Evolutionary conservation across 768 basidiomycete genomes (phyloP).

Genomic region (Suillus sp.): DNA sequence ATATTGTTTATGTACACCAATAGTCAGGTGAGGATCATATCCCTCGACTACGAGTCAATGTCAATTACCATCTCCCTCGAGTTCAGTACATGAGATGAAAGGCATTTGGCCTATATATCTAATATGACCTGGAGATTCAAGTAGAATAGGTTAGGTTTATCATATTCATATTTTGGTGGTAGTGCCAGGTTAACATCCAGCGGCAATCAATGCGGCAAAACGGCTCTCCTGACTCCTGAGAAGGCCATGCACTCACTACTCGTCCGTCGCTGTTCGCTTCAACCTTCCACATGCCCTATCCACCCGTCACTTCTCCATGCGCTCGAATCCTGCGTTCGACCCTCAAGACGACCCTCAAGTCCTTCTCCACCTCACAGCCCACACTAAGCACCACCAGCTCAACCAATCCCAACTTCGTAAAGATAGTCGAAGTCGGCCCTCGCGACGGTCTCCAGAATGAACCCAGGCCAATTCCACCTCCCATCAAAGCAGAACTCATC

Average conservation of each 20-base stretch:
- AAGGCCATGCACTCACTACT: background rate
- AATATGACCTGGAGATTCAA: background rate
- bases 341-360: background rate
- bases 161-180: background rate
- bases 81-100: background rate
- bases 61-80: background rate
- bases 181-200: background rate
- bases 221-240: background rate
- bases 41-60: background rate
- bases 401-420: slow-evolving; percentile 19
- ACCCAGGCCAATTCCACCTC: slow-evolving; percentile 66
- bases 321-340: background rate
- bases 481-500: slow-evolving; percentile 79
- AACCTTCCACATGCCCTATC: background rate
- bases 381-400: background rate
- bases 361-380: slow-evolving; percentile 6
- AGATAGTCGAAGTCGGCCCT: slow-evolving; percentile 87
- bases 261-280: background rate
- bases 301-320: background rate
- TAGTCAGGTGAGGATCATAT: background rate
- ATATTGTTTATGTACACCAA: no score
- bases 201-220: background rate
- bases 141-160: no score
- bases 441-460: slow-evolving; percentile 94
- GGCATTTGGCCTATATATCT: background rate